A percentile compares a stretch with the other conserved stretches of the same genome.
These are phyloP conservation scores for Mycena capillaripes DNA, from an alignment of 768 basidiomycete species.

Conservation along the genomic window DNA sequence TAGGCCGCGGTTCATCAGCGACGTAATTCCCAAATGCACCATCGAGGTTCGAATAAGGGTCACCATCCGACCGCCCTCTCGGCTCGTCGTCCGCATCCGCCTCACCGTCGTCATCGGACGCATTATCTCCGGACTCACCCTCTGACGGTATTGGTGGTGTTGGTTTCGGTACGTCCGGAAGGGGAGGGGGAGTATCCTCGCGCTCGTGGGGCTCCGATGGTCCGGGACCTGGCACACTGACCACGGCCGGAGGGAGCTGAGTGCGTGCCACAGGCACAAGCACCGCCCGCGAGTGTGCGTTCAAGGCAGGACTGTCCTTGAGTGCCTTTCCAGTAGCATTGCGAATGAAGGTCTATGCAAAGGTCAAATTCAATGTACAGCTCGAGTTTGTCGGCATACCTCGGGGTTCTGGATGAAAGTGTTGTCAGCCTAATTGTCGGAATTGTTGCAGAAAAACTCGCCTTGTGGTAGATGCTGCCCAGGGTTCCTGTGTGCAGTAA, in stretches of 20 bases:
- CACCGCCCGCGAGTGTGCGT: constrained; percentile 81
- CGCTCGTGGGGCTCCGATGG: constrained; percentile 62
- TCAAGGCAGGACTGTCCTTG: constrained; percentile 90
- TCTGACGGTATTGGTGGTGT: constrained; percentile 49
- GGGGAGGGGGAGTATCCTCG: constrained; percentile 40
- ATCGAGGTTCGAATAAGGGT: constrained; percentile 89
- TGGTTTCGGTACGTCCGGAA: constrained; percentile 48
- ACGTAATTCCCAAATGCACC: constrained; percentile 82
- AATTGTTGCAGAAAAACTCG: neutral
- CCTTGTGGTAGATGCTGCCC: constrained; percentile 96
- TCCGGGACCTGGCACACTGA: constrained; percentile 75
- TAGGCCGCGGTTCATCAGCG: constrained; percentile 80
- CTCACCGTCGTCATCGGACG: constrained; percentile 49
- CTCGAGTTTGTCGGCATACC: constrained; percentile 55
- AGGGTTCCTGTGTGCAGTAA: constrained; percentile 94
- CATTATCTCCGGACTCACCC: constrained; percentile 33
- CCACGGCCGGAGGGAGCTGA: constrained; percentile 58
- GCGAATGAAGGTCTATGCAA: constrained; percentile 88
- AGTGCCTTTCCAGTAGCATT: constrained; percentile 88
- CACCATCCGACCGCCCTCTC: constrained; percentile 48
- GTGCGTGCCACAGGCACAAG: constrained; percentile 73
- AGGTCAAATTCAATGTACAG: neutral
- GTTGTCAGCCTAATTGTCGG: neutral
- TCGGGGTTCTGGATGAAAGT: constrained; percentile 74
- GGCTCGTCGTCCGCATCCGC: constrained; percentile 61